Conservation (phyloP, 2,329 filamentous ascomycete species). For the Pestalotiopsis sp. region DNA sequence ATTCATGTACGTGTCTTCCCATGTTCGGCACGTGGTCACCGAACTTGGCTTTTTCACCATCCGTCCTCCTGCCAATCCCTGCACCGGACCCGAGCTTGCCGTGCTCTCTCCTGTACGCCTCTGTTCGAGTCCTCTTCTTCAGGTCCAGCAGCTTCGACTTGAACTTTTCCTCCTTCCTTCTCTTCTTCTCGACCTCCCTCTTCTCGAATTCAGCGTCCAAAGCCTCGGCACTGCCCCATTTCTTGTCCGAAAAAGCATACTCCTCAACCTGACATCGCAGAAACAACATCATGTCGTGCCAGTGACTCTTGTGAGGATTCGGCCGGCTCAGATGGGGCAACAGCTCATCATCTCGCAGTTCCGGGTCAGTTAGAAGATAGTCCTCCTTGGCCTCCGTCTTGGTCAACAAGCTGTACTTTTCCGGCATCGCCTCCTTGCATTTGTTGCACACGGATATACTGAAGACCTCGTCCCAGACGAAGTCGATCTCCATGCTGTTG, state of each 20-base stretch:
- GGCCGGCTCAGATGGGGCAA: conserved; percentile 86
- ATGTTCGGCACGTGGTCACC: conserved; percentile 73
- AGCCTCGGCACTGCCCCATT: conserved; percentile 88
- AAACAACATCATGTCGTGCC: conserved; percentile 99
- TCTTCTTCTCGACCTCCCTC: conserved; percentile 78
- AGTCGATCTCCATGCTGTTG: conserved; percentile 84
- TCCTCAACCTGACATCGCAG: conserved; percentile 92
- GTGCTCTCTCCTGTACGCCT: conserved; percentile 78
- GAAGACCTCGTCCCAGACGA: conserved; percentile 90
- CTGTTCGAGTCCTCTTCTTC: conserved; percentile 91
- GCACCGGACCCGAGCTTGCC: conserved; percentile 51
- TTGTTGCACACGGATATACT: conserved; percentile 71
- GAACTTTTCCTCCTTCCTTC: conserved; percentile 88
- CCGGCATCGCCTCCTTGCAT: conserved; percentile 88
- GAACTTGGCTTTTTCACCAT: conserved; percentile 60
- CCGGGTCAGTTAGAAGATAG: conserved; percentile 91
- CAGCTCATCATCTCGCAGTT: conserved; percentile 85
- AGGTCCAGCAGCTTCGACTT: conserved; percentile 84
- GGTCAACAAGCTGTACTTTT: conserved; percentile 92
- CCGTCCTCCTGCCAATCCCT: conserved; percentile 37
- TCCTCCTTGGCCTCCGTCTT: conserved; percentile 97
- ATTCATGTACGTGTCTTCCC: conserved; percentile 86
- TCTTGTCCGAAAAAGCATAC: conserved; percentile 79
- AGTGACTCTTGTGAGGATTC: conserved; percentile 93
- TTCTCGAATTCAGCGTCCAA: conserved; percentile 87